Evolutionary conservation across 148 eudicot species (phyloP).

Genomic region (Chenopodium album): DNA sequence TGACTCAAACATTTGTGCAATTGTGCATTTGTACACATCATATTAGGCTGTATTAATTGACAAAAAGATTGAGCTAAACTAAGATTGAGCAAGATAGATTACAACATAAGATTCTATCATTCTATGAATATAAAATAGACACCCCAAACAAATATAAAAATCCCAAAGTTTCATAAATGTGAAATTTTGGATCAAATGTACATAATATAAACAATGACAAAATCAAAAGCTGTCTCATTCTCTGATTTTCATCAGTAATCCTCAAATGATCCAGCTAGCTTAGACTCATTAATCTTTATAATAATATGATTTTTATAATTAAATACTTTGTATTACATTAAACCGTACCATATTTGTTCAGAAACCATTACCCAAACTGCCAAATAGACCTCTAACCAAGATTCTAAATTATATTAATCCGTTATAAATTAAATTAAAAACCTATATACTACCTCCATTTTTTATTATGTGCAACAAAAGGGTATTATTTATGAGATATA

Average conservation of each 20-base stretch:
- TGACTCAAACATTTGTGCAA: too few species aligned
- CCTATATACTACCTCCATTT: too few species aligned
- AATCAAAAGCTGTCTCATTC: constrained; percentile 6
- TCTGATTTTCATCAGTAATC: constrained; percentile 14
- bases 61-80: background rate
- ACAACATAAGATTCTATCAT: background rate
- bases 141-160: background rate
- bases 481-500: too few species aligned
- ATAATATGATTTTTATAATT: too few species aligned
- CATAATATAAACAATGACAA: background rate
- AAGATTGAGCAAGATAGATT: background rate
- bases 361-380: background rate
- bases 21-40: too few species aligned
- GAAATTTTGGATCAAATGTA: background rate
- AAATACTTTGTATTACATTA: background rate
- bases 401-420: background rate
- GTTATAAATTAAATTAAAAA: too few species aligned
- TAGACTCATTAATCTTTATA: constrained; percentile 1
- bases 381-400: background rate
- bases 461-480: too few species aligned
- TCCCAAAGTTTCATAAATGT: background rate
- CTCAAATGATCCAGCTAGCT: constrained; percentile 13
- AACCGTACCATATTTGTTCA: background rate
- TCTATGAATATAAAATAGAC: background rate
- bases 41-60: too few species aligned